Evolutionary conservation across 1,284 basidiomycete species (phyloP), one percentile per base, ranked within the genome.

Genomic region (Rhodotorula mucilaginosa): DNA sequence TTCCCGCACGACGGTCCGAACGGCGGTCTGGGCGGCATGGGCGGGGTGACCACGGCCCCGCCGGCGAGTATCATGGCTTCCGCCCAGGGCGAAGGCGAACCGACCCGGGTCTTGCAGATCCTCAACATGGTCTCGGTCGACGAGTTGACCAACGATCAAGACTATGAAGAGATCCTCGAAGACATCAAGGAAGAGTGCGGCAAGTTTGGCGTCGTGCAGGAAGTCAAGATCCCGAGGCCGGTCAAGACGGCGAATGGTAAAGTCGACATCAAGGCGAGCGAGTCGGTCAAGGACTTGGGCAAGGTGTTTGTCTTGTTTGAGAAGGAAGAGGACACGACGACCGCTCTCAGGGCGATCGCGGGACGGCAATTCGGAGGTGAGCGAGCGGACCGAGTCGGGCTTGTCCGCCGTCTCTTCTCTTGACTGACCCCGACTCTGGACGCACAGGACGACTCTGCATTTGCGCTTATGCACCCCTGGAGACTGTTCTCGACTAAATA

Each of bases 71-170:
- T 81, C 47, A 76, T 81, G 21, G 80, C 80, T 12, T 79, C 80
- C 5, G 80, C 67, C 78, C 80, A n/a, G 78, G 86, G 89, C 58
- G 88, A 89, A 8, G 80, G 77, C 18, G 77, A 80, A 61, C 82
- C 83, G 12, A 84, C 85, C 21, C 88, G 91, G 58, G 94, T 96
- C 80, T 87, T 99, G 80, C 89, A 97, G 79, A 91, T 99, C 89
- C 85, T 99, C 79, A 99, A 99, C 86, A 99, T 99, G 97, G 94
- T 99, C 74, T 92, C 92, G 0, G 83, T 92, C 4, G 96, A 99
- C 68, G 96, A 99, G 80, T 86, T 99, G 67, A 82, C 87, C 39
- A 90, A 95, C 79, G 96, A 98, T 81, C 84, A 89, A 73, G 96
- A 99, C 79, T 99, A 97, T 80, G 87, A 87, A 26, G 96, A 99